Base-by-base conservation (phyloP, 2,329 filamentous ascomycete species). In the Metarhizium humberi region DNA sequence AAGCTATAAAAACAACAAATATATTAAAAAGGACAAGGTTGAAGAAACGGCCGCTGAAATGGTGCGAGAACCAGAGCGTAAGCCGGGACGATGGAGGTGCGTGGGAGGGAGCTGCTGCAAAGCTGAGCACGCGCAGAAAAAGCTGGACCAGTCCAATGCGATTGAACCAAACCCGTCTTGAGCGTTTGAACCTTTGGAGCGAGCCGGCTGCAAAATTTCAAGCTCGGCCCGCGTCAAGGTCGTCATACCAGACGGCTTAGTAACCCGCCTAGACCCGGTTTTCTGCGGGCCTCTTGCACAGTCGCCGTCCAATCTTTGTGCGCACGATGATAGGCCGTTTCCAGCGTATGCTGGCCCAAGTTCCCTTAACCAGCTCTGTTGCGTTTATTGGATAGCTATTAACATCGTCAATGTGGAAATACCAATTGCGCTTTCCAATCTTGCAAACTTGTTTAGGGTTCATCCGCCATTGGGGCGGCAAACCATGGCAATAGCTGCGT, bases 81-180 rank as follows among this genome's bases (percentile, higher is more conserved):
- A 20, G 6, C 52, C 34, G 46, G 45, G 67, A 66, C 68, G 67
- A 38, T 30, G 36, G 36, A 36, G 38, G 32, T 16, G 53, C 30
- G 36, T 32, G 52, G 13, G 29, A 40, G 47, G 25, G 25, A 50
- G 30, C 34, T n/a, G 53, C 67, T 64, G 65, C 64, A 49, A 25
- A 52, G 45, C 50, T 53, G 36, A 38, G 63, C 66, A 66, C 67
- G 56, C 63, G 64, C 32, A 64, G 65, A 56, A 55, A 50, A 45
- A 53, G 52, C 50, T 54, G 51, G 46, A 11, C 51, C 55, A 54
- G 40, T 38, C 36, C 36, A n/a, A 29, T 46, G 46, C 25, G 25
- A 25, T 25, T 25, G 25, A 25, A 25, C 25, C 25, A 25, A 25
- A 25, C 25, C 25, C 25, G 25, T 25, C 25, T 25, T 25, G 25